Conservation (phyloP, 2,329 filamentous ascomycete species). For the Exutisphaerella laricina region DNA sequence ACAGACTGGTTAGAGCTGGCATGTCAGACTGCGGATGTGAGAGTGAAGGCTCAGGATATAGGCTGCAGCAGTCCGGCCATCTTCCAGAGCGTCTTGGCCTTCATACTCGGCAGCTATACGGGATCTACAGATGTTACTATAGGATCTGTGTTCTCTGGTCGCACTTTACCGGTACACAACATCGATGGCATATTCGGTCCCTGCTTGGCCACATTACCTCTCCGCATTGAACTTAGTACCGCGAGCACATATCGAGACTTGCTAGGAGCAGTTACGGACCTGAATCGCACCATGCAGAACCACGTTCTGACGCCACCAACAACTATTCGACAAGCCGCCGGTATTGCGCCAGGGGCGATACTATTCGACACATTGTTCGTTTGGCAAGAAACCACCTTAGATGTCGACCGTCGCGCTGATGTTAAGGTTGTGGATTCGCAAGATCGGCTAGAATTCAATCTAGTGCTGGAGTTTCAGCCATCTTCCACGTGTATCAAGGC, state of each 20-base stretch:
- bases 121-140: constrained; percentile 64
- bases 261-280: constrained; percentile 56
- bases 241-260: constrained; percentile 55
- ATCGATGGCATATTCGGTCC: constrained; percentile 75
- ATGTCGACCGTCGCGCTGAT: constrained; percentile 15
- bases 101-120: constrained; percentile 60
- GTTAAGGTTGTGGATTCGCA: constrained; percentile 55
- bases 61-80: constrained; percentile 62
- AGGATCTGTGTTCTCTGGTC: constrained; percentile 75
- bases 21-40: constrained; percentile 10
- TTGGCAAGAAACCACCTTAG: constrained; percentile 68
- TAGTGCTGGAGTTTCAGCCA: constrained; percentile 74
- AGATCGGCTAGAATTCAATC: constrained; percentile 69
- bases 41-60: constrained; percentile 8
- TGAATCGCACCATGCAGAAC: constrained; percentile 60
- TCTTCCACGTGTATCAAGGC: constrained; percentile 40
- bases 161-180: constrained; percentile 63
- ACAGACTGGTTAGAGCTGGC: constrained; percentile 20
- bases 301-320: constrained; percentile 60
- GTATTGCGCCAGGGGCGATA: constrained; percentile 47
- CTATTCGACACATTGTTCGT: constrained; percentile 77
- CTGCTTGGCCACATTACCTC: constrained; percentile 69
- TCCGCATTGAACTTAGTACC: constrained; percentile 56
- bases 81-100: constrained; percentile 66
- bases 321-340: constrained; percentile 61